Percentiles rank a stretch among this genome's conserved stretches.
Evolutionary conservation across 768 basidiomycete genomes (phyloP).

Genomic region (Auriscalpium vulgare): DNA sequence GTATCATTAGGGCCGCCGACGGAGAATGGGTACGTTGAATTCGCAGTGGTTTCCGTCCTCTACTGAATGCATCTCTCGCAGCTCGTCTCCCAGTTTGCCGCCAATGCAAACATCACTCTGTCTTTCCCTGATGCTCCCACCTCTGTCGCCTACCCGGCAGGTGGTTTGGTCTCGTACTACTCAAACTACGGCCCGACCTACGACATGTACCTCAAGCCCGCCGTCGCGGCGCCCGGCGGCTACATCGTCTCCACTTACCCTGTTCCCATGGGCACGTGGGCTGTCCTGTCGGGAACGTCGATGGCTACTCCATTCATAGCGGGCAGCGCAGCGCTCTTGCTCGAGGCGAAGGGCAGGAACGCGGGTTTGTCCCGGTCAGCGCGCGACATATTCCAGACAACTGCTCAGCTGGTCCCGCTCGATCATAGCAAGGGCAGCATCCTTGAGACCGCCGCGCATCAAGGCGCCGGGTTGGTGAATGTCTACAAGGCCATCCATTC

Average conservation of each 20-base stretch:
- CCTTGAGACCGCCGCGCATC: conserved; percentile 42
- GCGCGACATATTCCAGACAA: background rate
- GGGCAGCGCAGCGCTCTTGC: conserved; percentile 6
- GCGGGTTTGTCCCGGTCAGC: background rate
- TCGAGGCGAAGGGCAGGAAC: background rate
- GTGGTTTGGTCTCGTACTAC: conserved; percentile 50
- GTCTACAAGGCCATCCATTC: conserved; percentile 50
- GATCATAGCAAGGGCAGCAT: conserved; percentile 39
- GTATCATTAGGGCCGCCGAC: conserved; percentile 46
- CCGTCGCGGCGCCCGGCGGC: conserved; percentile 45
- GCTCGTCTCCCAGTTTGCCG: conserved; percentile 45
- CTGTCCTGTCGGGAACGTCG: conserved; percentile 35
- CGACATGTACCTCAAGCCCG: conserved; percentile 51
- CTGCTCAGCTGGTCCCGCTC: background rate
- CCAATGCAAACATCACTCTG: conserved; percentile 33
- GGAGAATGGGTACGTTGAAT: conserved; percentile 28
- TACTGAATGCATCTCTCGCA: conserved; percentile 8
- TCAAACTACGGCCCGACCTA: conserved; percentile 53
- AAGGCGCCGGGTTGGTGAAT: conserved; percentile 41
- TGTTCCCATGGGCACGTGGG: conserved; percentile 31
- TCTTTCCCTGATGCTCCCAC: conserved; percentile 40
- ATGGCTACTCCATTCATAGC: conserved; percentile 25
- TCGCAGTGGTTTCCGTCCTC: background rate
- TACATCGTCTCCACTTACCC: conserved; percentile 42
- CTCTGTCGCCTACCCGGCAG: conserved; percentile 39